Percentiles rank a stretch among this genome's conserved stretches.
Conservation (phyloP, 257 asterid genomes). For the Penstemon newberryi region DNA sequence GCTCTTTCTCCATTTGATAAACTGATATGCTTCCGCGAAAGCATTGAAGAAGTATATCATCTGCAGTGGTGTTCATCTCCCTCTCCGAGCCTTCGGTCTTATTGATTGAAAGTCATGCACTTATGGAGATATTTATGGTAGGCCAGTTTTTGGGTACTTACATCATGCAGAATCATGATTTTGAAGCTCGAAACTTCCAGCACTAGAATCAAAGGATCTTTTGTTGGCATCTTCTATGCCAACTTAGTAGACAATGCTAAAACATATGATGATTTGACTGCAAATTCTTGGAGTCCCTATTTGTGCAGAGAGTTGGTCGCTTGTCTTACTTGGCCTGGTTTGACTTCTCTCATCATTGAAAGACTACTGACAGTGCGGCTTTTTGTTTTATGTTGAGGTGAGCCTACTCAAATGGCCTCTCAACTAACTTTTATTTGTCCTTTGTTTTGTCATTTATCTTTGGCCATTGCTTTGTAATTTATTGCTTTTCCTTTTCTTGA, state of each 20-base stretch:
- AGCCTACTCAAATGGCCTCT: background rate
- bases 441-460: constrained; percentile 11
- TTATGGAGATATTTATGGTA: constrained; percentile 1
- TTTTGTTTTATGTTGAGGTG: background rate
- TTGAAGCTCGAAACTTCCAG: constrained; percentile 6
- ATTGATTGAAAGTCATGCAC: background rate
- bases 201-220: constrained; percentile 12
- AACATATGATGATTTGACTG: background rate
- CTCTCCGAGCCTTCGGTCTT: background rate
- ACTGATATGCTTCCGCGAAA: constrained; percentile 30
- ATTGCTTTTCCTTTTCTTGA: too few species aligned
- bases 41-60: constrained; percentile 32
- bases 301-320: background rate
- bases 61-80: constrained; percentile 46
- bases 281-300: background rate
- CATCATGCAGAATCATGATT: background rate
- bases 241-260: constrained; percentile 14
- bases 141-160: background rate
- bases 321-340: constrained; percentile 24
- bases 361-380: background rate
- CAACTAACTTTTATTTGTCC: constrained; percentile 14
- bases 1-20: constrained; percentile 35
- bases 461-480: too few species aligned
- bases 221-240: background rate
- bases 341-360: background rate